Percentiles rank a stretch among this genome's conserved stretches.
These are phyloP conservation scores for Nicotiana otophora DNA, from an alignment of 257 asterid genomes.

Conservation along the genomic window DNA sequence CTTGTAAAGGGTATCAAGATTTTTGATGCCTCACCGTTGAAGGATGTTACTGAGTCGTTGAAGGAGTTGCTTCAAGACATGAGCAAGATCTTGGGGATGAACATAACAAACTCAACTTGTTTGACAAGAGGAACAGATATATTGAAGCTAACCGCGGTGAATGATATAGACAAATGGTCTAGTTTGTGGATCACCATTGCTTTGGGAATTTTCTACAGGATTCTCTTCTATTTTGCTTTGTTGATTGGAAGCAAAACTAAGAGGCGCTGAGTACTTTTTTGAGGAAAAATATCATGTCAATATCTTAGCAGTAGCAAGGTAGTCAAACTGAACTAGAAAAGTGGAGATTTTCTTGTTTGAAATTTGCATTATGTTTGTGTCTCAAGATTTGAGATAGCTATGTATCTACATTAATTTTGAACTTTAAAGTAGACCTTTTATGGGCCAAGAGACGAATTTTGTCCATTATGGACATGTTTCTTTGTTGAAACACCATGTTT, in stretches of 20 bases:
- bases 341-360: constrained; percentile 35
- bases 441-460: too few species aligned
- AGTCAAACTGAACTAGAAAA: constrained; percentile 32
- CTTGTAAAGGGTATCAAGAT: constrained; percentile 29
- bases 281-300: constrained; percentile 13
- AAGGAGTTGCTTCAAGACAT: constrained; percentile 29
- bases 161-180: constrained; percentile 30
- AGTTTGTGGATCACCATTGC: constrained; percentile 32
- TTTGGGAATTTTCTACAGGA: constrained; percentile 24
- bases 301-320: not conserved
- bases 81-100: constrained; percentile 25
- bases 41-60: constrained; percentile 17
- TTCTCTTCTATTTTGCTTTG: constrained; percentile 32
- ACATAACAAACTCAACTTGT: constrained; percentile 31
- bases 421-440: too few species aligned
- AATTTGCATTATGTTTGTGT: too few species aligned
- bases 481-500: too few species aligned
- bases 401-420: constrained; percentile 38
- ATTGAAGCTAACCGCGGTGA: constrained; percentile 24
- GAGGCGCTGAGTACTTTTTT: constrained; percentile 34
- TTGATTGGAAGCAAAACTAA: constrained; percentile 43
- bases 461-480: too few species aligned
- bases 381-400: not conserved
- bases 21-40: constrained; percentile 31
- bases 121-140: constrained; percentile 30